Evolutionary conservation across 371 early-diverging fungal genomes (phyloP), one percentile per base, ranked within the genome.

Genomic region (Encephalitozoon hellem): DNA sequence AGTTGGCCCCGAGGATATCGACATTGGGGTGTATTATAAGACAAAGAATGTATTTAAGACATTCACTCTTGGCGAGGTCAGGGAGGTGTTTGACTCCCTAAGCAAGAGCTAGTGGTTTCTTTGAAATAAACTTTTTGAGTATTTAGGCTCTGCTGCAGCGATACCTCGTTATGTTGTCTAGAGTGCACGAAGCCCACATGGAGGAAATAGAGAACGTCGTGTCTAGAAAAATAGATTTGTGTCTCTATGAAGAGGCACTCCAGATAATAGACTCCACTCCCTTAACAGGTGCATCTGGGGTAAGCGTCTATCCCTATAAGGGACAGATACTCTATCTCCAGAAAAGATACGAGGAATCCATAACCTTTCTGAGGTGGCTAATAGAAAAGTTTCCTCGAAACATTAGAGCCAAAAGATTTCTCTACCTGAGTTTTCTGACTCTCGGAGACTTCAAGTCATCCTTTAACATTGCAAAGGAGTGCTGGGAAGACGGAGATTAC

Each of bases 71-170:
- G 82, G 73, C 26, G 74, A 78, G 25, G 69, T 82, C 32, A 66
- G 76, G 38, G 82, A 82, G 55, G 67, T 82, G 43, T 82, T 82
- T 78, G 77, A 78, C 30, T 73, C 73, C 25, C 66, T 80, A 2
- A 63, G 53, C 34, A 72, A 45, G 53, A 18, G 15, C 39, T 70
- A 53, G 15, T 42, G 54, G 9, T 23, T 32, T 43, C 25, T n/a
- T 15, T 32, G 42, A 66, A 66, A 41, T 45, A 66, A 66, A 47
- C 28, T 26, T 25, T 42, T 15, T 47, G 49, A 47, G 21, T 47
- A 47, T 47, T 8, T 47, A 15, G 49, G 49, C 21, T 47, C 11
- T 54, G 34, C 6, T 6, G 34, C 6, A 6, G 4, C 34, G 6
- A 34, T 34, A 2, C 2, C 18, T 3, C 21, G 18, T 28, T 59